Evolutionary conservation across 495 filamentous ascomycete species (phyloP), one percentile per base, ranked within the genome.

Genomic region (Hypoxylon lienhwacheense): DNA sequence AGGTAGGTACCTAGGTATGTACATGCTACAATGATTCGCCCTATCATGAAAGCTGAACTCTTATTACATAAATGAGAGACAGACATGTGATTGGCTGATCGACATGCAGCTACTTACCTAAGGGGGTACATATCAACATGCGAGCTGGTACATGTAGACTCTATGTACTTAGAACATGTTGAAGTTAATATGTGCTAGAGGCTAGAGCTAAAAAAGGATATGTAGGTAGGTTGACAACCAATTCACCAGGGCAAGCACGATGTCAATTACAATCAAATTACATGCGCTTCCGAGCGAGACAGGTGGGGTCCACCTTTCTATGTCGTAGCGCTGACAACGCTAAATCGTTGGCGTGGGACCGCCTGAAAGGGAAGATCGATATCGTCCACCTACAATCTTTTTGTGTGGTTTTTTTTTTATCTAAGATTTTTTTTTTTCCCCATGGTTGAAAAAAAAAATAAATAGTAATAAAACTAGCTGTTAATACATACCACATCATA

Each of bases 381-480:
- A 60, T 60, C 50, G 51, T 54, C 57, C 57, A n/a, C n/a, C n/a
- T n/a, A n/a, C n/a, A 61, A 52, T 61, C 57, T 52, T 46, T 48
- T 29, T 22, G 31, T 34, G 29, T 37, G 32, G 7, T n/a, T 11
- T 31, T 31, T n/a, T n/a, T n/a, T n/a, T n/a, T n/a, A n/a, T n/a
- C n/a, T n/a, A n/a, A n/a, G n/a, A n/a, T n/a, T n/a, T n/a, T n/a
- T n/a, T n/a, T n/a, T n/a, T n/a, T n/a, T n/a, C n/a, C n/a, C n/a
- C n/a, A n/a, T n/a, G n/a, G 2, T 3, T 3, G 7, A 2, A 31
- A 31, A 31, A 31, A 31, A 31, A 31, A 16, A 5, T 43, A 36
- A 31, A 31, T 11, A 31, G 12, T 4, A 31, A 31, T 31, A 31
- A 31, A 11, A 28, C 25, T 28, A 10, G 4, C 40, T 11, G 32